These are phyloP conservation scores for Fusarium sp. DNA, from an alignment of 2,329 filamentous ascomycete species.

Conservation along the genomic window DNA sequence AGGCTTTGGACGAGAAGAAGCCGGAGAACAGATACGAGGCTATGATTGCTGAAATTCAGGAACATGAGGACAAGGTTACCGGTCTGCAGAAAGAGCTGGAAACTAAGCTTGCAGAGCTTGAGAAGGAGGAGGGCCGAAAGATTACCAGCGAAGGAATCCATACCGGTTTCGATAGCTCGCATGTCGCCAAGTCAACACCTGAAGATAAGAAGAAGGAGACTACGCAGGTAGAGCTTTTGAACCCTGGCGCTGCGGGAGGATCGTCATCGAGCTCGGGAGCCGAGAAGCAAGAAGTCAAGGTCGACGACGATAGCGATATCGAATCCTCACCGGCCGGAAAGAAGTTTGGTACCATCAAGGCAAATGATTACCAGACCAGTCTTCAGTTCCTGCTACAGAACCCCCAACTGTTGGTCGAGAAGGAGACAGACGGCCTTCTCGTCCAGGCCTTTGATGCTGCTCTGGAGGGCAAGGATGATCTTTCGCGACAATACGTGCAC, in stretches of 20 bases:
- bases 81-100: slow-evolving; percentile 80
- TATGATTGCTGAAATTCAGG: slow-evolving; percentile 82
- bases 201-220: slow-evolving; percentile 61
- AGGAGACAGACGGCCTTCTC: slow-evolving; percentile 89
- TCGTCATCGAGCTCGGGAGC: slow-evolving; percentile 29
- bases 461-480: slow-evolving; percentile 79
- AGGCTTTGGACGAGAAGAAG: slow-evolving; percentile 81
- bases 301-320: slow-evolving; percentile 76
- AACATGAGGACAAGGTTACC: slow-evolving; percentile 81
- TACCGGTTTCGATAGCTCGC: slow-evolving; percentile 89
- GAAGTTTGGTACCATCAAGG: slow-evolving; percentile 81
- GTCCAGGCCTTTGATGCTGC: slow-evolving; percentile 92
- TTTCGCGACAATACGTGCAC: slow-evolving; percentile 88
- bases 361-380: slow-evolving; percentile 77
- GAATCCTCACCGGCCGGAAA: slow-evolving; percentile 82
- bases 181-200: slow-evolving; percentile 72
- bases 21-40: slow-evolving; percentile 74
- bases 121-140: slow-evolving; percentile 86
- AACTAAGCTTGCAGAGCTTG: slow-evolving; percentile 79
- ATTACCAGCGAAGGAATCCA: slow-evolving; percentile 93
- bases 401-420: slow-evolving; percentile 81
- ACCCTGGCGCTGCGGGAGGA: slow-evolving; percentile 64
- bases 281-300: slow-evolving; percentile 32
- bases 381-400: slow-evolving; percentile 82
- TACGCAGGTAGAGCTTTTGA: slow-evolving; percentile 77